Conservation (phyloP, 2,329 filamentous ascomycete genomes). For the Stenocarpella maydis region DNA sequence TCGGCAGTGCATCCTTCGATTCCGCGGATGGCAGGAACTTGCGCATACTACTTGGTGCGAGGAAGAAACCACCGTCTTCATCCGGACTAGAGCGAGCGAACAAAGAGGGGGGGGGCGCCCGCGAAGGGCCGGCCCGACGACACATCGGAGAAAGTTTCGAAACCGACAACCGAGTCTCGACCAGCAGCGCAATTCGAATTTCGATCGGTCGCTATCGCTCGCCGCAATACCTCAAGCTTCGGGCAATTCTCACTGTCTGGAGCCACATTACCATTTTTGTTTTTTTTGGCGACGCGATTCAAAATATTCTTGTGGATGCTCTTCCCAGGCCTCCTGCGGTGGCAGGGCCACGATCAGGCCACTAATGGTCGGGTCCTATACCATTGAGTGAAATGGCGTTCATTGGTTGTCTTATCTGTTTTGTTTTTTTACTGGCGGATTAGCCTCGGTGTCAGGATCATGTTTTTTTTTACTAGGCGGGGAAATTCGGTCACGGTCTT, state of each 20-base stretch:
- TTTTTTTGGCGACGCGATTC: not conserved
- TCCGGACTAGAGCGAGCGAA: not conserved
- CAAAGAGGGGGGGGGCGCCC: not conserved
- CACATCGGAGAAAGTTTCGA: not conserved
- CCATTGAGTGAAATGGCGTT: constrained; percentile 23
- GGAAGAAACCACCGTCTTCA: not conserved
- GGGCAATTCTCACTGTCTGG: constrained; percentile 1
- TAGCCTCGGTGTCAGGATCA: constrained; percentile 22
- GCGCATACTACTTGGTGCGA: not conserved
- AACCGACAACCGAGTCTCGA: not conserved
- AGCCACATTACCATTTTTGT: constrained; percentile 5
- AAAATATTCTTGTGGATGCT: not conserved
- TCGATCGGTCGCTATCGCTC: constrained; percentile 16
- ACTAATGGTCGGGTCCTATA: not conserved
- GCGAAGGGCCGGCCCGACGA: constrained; percentile 8
- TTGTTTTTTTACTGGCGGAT: constrained; percentile 1
- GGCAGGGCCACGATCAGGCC: not conserved
- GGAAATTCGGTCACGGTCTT: constrained; percentile 24
- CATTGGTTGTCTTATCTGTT: not conserved
- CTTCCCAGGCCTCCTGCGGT: not conserved
- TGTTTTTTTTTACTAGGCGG: constrained; percentile 4
- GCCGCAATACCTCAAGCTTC: not conserved
- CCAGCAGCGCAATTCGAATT: constrained; percentile 1
- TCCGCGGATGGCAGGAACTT: not conserved
- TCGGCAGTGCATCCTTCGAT: constrained; percentile 28